Evolutionary conservation across 2,329 filamentous ascomycete species (phyloP).

Genomic region (Penicillium sp.): DNA sequence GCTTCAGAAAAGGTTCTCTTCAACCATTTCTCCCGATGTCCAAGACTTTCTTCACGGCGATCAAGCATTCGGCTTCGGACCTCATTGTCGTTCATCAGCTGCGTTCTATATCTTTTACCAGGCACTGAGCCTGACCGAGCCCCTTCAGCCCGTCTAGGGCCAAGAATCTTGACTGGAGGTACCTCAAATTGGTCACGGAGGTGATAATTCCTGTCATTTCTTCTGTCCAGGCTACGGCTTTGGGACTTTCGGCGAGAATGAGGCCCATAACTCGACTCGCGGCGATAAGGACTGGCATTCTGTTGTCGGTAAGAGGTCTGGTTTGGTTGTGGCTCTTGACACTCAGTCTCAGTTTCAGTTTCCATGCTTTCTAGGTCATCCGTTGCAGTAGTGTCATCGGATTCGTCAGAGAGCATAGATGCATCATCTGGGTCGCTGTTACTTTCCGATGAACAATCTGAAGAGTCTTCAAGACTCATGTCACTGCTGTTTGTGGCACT

Average conservation of each 20-base stretch:
- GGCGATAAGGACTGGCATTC: slow-evolving; percentile 19
- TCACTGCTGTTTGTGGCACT: neutral
- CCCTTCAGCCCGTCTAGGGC: neutral
- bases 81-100: slow-evolving; percentile 23
- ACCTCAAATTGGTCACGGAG: slow-evolving; percentile 8
- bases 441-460: slow-evolving; percentile 18
- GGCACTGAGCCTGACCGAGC: neutral
- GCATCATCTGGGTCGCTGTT: slow-evolving; percentile 34
- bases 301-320: slow-evolving; percentile 22
- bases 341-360: slow-evolving; percentile 19
- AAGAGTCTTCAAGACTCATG: neutral
- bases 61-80: slow-evolving; percentile 31
- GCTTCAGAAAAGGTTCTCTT: slow-evolving; percentile 19
- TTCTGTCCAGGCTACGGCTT: slow-evolving; percentile 12
- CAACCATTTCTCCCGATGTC: slow-evolving; percentile 27
- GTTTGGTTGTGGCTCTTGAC: slow-evolving; percentile 16
- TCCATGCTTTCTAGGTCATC: slow-evolving; percentile 29
- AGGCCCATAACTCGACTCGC: slow-evolving; percentile 1
- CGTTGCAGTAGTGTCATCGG: slow-evolving; percentile 29
- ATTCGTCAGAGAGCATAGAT: slow-evolving; percentile 29
- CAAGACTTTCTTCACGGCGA: slow-evolving; percentile 28
- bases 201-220: slow-evolving; percentile 2
- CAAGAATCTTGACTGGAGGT: neutral
- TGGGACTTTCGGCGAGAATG: slow-evolving; percentile 2
- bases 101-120: slow-evolving; percentile 13